Percentiles rank a stretch among this genome's conserved stretches.
Conservation (phyloP, 73 alveolate species). For the Tetrahymena borealis region DNA sequence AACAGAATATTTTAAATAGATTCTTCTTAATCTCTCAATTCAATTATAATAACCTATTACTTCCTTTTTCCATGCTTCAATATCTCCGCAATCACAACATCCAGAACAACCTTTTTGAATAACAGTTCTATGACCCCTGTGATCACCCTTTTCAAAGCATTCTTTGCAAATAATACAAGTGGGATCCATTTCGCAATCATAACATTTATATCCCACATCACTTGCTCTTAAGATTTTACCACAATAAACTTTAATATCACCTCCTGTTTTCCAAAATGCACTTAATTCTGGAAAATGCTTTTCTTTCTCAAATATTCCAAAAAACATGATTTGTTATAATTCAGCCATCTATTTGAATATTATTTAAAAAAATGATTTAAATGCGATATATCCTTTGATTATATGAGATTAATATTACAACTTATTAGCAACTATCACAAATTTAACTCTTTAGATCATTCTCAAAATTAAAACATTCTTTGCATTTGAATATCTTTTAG, state of each 20-base stretch:
- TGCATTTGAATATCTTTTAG: background rate
- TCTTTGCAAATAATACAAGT: constrained; percentile 63
- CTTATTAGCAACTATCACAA: background rate
- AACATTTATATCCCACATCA: constrained; percentile 67
- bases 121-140: constrained; percentile 54
- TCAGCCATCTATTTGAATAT: background rate
- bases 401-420: background rate
- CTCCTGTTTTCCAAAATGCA: background rate
- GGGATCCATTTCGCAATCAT: constrained; percentile 61
- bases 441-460: background rate
- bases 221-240: constrained; percentile 49
- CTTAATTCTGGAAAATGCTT: background rate
- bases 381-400: background rate
- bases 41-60: background rate
- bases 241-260: constrained; percentile 13
- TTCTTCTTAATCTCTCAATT: background rate
- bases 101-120: constrained; percentile 55
- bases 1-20: too few species aligned
- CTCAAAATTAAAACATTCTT: background rate
- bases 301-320: background rate
- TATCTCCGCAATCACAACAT: constrained; percentile 74
- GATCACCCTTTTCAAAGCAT: constrained; percentile 61
- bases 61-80: constrained; percentile 58
- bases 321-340: background rate
- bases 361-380: background rate